Conservation (phyloP, 2,329 filamentous ascomycete genomes). For the Cryoendolithus antarcticus region DNA sequence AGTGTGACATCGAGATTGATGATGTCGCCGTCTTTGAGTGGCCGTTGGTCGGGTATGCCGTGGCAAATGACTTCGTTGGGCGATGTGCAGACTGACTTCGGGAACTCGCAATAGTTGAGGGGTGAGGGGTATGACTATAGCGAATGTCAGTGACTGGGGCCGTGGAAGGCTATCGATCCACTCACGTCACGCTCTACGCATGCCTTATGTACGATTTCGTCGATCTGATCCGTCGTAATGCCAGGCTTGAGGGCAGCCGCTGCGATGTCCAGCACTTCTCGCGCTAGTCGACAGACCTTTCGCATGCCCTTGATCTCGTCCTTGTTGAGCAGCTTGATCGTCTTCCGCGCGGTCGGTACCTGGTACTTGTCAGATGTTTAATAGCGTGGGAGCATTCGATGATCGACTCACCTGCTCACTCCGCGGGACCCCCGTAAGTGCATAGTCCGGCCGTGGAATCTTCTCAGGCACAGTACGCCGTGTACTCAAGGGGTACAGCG, state of each 20-base stretch:
- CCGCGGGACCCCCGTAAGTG: conserved; percentile 60
- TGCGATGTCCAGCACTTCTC: conserved; percentile 83
- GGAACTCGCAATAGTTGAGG: conserved; percentile 86
- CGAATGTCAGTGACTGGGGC: not conserved
- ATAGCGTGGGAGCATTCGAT: no score
- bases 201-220: conserved; percentile 84
- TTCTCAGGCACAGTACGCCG: conserved; percentile 59
- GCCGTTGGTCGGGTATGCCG: conserved; percentile 82
- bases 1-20: conserved; percentile 89
- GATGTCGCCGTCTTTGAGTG: conserved; percentile 81
- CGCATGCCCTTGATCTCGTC: conserved; percentile 76
- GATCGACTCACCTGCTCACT: conserved; percentile 38
- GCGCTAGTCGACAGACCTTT: conserved; percentile 69
- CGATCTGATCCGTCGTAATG: conserved; percentile 84
- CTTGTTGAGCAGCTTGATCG: conserved; percentile 67
- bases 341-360: conserved; percentile 46
- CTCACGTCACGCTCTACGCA: conserved; percentile 80
- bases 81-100: conserved; percentile 92
- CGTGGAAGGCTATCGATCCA: conserved; percentile 3
- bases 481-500: conserved; percentile 54
- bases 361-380: no score
- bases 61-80: conserved; percentile 95
- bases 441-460: conserved; percentile 76
- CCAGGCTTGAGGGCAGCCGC: conserved; percentile 70
- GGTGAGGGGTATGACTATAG: conserved; percentile 80